A percentile compares a stretch with the other conserved stretches of the same genome.
Evolutionary conservation across 176 grass and related monocot species (phyloP).

Genomic region (Juncus inflexus): DNA sequence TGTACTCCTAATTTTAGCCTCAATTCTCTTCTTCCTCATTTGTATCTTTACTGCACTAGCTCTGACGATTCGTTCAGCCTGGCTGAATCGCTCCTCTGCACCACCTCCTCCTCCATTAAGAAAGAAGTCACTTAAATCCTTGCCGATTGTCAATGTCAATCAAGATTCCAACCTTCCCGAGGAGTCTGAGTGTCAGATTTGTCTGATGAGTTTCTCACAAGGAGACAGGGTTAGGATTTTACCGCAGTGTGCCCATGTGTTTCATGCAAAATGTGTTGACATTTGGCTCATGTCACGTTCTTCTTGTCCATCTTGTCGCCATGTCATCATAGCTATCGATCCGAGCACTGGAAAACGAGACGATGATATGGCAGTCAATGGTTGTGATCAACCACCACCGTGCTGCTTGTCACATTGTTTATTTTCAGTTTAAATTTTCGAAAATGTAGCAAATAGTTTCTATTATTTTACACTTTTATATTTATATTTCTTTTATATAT

Average conservation of each 20-base stretch:
- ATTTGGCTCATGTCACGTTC: conserved; percentile 65
- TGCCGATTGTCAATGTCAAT: conserved; percentile 47
- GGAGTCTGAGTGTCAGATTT: conserved; percentile 71
- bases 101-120: conserved; percentile 41
- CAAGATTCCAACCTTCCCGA: not conserved
- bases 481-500: not conserved
- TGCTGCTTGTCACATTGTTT: conserved; percentile 22
- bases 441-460: conserved; percentile 14
- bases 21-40: conserved; percentile 59
- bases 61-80: conserved; percentile 49
- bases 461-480: not conserved
- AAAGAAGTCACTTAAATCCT: conserved; percentile 39
- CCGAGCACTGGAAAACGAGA: conserved; percentile 17
- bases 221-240: conserved; percentile 72
- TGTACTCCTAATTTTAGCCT: conserved; percentile 54
- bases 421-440: conserved; percentile 14
- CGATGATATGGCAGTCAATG: not conserved
- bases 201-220: conserved; percentile 53
- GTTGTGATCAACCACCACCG: not conserved
- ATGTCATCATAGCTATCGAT: conserved; percentile 32
- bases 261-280: conserved; percentile 84
- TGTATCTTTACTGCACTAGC: conserved; percentile 62
- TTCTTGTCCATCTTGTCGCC: conserved; percentile 89
- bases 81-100: conserved; percentile 38
- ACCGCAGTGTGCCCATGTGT: conserved; percentile 65